Evolutionary conservation across 306 rosid genomes (phyloP), one percentile per base, ranked within the genome.

Genomic region (Trichosanthes truncata): DNA sequence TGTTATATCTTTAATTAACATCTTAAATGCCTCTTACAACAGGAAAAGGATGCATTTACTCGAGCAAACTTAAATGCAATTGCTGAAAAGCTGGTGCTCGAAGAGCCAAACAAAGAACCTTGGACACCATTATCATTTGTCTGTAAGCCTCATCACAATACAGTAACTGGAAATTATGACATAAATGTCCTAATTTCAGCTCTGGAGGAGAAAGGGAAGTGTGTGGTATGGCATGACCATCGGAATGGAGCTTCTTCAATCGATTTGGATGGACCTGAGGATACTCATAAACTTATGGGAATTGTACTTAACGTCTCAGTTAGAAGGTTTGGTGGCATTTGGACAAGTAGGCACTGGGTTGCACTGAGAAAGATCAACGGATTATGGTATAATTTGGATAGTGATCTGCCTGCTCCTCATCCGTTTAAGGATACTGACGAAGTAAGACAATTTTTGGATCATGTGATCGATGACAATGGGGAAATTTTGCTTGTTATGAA

Each of bases 321-420:
- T 67, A 88, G 57, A 45, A 90, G 89, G 84, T 85, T 84, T 87
- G 89, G 76, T 62, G 98, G 98, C 87, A 48, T 96, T 26, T 93
- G 98, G 97, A 93, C 48, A 79, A 74, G 90, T 84, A 89, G 98
- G 82, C 99, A 93, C 73, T 96, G 98, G 99, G 69, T 93, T 76
- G 53, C 97, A 5, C 61, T 93, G 87, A 91, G 91, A 90, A 90
- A 85, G 86, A 78, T 93, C 69, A 79, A 79, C 46, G 93, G 89
- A 60, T 83, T 79, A 77, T 88, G 98, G 98, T 91, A 86, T 79
- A 91, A 93, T 84, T 88, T 96, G 89, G 99, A 96, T 63, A 91
- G 99, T 74, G 99, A 93, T 85, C 91, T 88, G 79, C 33, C 51
- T 79, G 85, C 82, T 25, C 97, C 98, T 48, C 68, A 78, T 82